phyloP scores from a whole-genome alignment of 202 grass and related monocot genomes.

The Hordeum pubiflorum region DNA sequence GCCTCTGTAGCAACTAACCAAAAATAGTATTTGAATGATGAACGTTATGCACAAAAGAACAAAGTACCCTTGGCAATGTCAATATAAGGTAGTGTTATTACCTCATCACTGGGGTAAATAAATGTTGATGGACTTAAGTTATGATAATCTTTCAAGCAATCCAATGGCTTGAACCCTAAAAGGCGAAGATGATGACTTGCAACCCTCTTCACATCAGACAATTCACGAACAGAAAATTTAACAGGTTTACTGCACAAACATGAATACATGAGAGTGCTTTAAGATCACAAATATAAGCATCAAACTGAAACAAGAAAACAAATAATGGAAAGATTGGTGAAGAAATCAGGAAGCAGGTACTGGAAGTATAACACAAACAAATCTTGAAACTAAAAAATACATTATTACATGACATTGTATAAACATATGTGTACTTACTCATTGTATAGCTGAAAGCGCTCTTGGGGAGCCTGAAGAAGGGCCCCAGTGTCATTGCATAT shows the following conservation, averaged over 20 bases:
- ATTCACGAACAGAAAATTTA: conserved; percentile 66
- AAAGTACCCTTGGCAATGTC: conserved; percentile 1
- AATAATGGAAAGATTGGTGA: neutral
- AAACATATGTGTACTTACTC: conserved; percentile 43
- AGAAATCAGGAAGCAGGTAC: conserved; percentile 11
- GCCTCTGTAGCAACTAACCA: neutral
- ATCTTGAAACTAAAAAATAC: conserved; percentile 16
- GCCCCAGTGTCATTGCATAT: conserved; percentile 91
- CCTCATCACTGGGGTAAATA: conserved; percentile 88
- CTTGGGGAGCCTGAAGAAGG: conserved; percentile 55
- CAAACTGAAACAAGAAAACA: conserved; percentile 9
- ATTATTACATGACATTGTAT: neutral
- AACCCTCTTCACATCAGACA: conserved; percentile 85
- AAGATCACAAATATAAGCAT: conserved; percentile 22
- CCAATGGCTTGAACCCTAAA: conserved; percentile 86
- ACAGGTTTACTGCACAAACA: conserved; percentile 52
- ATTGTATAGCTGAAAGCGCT: conserved; percentile 72
- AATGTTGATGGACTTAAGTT: conserved; percentile 87
- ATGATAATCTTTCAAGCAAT: conserved; percentile 95
- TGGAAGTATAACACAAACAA: neutral
- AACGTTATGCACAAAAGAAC: neutral
- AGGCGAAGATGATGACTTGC: conserved; percentile 79
- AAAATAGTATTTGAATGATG: neutral
- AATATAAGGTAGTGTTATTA: conserved; percentile 21
- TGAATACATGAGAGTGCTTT: conserved; percentile 14